Conservation (phyloP, 2,329 filamentous ascomycete genomes). For the Aspergillus viridinutans region DNA sequence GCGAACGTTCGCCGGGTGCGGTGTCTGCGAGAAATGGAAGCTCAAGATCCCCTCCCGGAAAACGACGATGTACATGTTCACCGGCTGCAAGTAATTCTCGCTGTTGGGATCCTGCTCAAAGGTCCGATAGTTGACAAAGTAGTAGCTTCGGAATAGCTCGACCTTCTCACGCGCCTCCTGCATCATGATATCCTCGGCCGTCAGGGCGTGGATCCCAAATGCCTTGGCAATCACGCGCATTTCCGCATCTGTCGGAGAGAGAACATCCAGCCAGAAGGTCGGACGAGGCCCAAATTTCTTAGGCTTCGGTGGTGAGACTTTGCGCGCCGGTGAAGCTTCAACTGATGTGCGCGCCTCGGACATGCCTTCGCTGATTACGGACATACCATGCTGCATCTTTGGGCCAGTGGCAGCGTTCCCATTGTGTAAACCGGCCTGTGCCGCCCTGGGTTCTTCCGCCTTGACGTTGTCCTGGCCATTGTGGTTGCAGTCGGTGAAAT, state of each 20-base stretch:
- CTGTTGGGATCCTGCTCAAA: slow-evolving; percentile 92
- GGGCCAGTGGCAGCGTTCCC: slow-evolving; percentile 8
- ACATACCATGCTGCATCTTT: slow-evolving; percentile 27
- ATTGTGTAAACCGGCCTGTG: slow-evolving; percentile 5
- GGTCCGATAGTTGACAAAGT: slow-evolving; percentile 96
- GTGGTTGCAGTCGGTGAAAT: slow-evolving; percentile 6
- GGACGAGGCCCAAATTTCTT: slow-evolving; percentile 73
- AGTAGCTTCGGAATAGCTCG: slow-evolving; percentile 94
- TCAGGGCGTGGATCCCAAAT: slow-evolving; percentile 93
- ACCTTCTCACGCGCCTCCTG: slow-evolving; percentile 98
- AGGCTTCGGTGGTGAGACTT: slow-evolving; percentile 19
- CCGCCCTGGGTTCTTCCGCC: not conserved
- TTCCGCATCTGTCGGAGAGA: slow-evolving; percentile 86
- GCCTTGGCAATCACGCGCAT: slow-evolving; percentile 92
- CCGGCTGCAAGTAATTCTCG: slow-evolving; percentile 86
- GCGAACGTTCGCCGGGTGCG: slow-evolving; percentile 92
- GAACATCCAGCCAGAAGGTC: slow-evolving; percentile 93
- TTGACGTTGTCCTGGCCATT: slow-evolving; percentile 26
- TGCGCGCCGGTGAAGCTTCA: slow-evolving; percentile 21
- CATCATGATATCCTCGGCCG: slow-evolving; percentile 93
- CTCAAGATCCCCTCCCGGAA: slow-evolving; percentile 93
- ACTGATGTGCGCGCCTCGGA: slow-evolving; percentile 25
- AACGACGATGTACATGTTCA: slow-evolving; percentile 96
- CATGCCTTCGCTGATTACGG: slow-evolving; percentile 32
- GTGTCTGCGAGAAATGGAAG: slow-evolving; percentile 95